These are phyloP conservation scores for Auricularia cornea DNA, from an alignment of 768 basidiomycete genomes.

Conservation along the genomic window DNA sequence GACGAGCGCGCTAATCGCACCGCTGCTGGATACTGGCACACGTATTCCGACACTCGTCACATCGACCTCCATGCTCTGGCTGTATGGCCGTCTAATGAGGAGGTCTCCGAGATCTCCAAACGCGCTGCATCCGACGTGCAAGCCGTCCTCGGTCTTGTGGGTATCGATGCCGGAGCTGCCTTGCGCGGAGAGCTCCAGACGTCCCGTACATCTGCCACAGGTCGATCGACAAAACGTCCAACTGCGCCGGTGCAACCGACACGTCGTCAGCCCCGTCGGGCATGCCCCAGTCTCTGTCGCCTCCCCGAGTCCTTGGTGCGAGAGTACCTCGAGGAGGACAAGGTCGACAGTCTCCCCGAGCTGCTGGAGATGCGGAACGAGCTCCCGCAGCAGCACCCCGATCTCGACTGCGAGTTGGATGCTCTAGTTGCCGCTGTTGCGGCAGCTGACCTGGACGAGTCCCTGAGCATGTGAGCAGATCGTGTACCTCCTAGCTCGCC, in stretches of 20 bases:
- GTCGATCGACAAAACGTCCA: too few species aligned
- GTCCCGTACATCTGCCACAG: too few species aligned
- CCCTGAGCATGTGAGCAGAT: background rate
- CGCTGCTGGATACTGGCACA: conserved; percentile 17
- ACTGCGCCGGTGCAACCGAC: too few species aligned
- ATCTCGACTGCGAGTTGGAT: background rate
- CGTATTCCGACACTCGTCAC: conserved; percentile 16
- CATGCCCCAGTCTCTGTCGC: too few species aligned
- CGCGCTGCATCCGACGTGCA: conserved; percentile 14
- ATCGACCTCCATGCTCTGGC: conserved; percentile 16
- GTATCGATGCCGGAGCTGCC: background rate
- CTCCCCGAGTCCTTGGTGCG: too few species aligned
- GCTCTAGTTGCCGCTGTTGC: background rate
- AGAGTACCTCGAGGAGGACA: too few species aligned
- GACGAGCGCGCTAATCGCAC: background rate
- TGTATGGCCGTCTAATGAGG: conserved; percentile 13
- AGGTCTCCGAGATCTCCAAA: conserved; percentile 9
- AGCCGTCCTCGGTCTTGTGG: conserved; percentile 10
- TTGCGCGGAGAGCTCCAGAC: background rate
- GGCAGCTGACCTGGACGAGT: background rate
- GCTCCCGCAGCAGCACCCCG: background rate
- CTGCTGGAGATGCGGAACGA: background rate
- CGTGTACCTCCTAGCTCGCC: too few species aligned
- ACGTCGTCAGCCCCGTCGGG: too few species aligned
- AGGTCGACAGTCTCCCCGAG: too few species aligned